phyloP scores from a whole-genome alignment of 306 rosid species.

The Lagenaria siceraria region DNA sequence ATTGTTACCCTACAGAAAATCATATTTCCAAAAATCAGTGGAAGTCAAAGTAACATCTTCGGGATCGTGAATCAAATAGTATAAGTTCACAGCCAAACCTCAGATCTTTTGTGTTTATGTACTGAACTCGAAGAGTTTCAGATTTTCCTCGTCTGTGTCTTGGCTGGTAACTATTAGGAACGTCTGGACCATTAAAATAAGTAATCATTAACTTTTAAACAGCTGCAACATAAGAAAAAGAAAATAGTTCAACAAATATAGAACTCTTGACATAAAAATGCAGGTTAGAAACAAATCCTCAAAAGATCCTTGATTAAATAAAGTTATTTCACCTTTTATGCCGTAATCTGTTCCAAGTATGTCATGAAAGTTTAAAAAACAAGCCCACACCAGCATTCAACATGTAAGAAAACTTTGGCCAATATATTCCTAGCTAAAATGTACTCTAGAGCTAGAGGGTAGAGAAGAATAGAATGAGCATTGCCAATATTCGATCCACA shows the following conservation, averaged over 20 bases:
- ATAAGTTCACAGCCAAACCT: conserved; percentile 38
- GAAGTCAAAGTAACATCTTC: conserved; percentile 8
- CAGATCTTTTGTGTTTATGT: conserved; percentile 79
- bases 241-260: neutral
- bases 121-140: conserved; percentile 89
- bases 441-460: neutral
- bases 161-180: conserved; percentile 26
- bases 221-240: neutral
- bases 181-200: conserved; percentile 36
- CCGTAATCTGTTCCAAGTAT: neutral
- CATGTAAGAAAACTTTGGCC: neutral
- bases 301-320: neutral
- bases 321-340: neutral
- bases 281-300: neutral
- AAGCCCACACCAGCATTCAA: neutral
- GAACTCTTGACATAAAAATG: neutral
- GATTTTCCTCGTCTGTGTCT: conserved; percentile 89
- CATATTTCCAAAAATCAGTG: conserved; percentile 15
- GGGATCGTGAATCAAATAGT: conserved; percentile 10
- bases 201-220: conserved; percentile 3
- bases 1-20: conserved; percentile 54
- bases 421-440: neutral
- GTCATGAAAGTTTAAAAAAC: neutral
- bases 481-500: neutral
- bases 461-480: neutral